Evolutionary conservation across 352 stramenopile genomes (phyloP).

Genomic region (Lagenidium sp.): DNA sequence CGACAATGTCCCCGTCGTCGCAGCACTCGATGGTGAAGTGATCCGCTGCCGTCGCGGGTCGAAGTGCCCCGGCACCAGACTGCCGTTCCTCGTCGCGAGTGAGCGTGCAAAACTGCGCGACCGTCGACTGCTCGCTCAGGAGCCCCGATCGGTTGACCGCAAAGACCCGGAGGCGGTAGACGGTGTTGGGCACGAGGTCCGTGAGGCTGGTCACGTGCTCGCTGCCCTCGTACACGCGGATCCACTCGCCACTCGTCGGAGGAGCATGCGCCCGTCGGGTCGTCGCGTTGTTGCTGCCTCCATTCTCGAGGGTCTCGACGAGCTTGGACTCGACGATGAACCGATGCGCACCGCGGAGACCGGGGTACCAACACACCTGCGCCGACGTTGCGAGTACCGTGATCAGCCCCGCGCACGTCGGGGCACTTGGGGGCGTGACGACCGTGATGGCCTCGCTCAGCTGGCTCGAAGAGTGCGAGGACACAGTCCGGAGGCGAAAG

Average conservation of each 20-base stretch:
- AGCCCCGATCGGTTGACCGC: constrained; percentile 62
- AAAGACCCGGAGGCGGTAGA: constrained; percentile 82
- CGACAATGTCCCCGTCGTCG: constrained; percentile 71
- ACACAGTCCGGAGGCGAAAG: constrained; percentile 77
- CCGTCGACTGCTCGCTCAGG: constrained; percentile 57
- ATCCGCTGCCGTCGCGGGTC: constrained; percentile 35
- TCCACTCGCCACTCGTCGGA: constrained; percentile 37
- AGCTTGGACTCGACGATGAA: constrained; percentile 77
- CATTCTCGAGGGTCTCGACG: constrained; percentile 59
- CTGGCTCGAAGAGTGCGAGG: constrained; percentile 59
- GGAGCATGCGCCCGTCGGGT: no score
- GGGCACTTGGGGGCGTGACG: constrained; percentile 42
- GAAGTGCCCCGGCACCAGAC: constrained; percentile 13
- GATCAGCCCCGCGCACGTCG: constrained; percentile 48
- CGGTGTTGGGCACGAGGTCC: constrained; percentile 62
- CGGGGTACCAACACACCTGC: constrained; percentile 79
- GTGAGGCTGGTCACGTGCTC: constrained; percentile 50
- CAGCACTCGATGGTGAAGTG: constrained; percentile 69
- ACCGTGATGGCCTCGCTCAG: constrained; percentile 73
- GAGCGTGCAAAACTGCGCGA: constrained; percentile 75
- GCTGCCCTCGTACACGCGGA: constrained; percentile 68
- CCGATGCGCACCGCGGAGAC: constrained; percentile 42
- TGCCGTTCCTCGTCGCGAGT: constrained; percentile 45
- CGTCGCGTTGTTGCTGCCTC: no score
- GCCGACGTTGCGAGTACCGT: constrained; percentile 36